Conservation (phyloP, 2,329 filamentous ascomycete genomes). For the Diaporthe sp. region DNA sequence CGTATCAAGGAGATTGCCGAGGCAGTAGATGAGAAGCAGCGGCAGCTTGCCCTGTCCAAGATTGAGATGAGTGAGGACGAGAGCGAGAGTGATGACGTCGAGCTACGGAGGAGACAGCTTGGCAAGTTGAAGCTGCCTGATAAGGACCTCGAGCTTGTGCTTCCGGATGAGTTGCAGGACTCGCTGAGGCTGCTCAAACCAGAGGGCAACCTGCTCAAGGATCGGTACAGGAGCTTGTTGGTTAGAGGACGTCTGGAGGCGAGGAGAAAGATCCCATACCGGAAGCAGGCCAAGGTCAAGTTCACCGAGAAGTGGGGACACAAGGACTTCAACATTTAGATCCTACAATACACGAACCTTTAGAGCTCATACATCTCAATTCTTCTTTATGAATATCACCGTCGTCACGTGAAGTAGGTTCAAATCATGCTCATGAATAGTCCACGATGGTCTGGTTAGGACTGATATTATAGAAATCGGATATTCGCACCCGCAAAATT, state of each 20-base stretch:
- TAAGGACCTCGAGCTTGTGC: conserved; percentile 82
- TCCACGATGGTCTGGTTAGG: not conserved
- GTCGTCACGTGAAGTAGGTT: not conserved
- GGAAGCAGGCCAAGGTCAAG: conserved; percentile 84
- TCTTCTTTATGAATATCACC: not conserved
- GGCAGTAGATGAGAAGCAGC: conserved; percentile 71
- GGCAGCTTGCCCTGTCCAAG: conserved; percentile 57
- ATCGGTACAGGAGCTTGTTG: conserved; percentile 90
- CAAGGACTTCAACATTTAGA: conserved; percentile 84
- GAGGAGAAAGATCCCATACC: conserved; percentile 81
- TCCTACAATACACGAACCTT: not conserved
- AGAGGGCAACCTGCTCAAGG: conserved; percentile 94
- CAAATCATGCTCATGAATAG: not conserved
- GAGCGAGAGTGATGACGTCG: conserved; percentile 70
- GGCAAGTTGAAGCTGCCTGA: conserved; percentile 82
- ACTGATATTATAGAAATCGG: too few species aligned
- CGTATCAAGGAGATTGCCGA: conserved; percentile 78
- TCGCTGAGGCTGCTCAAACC: conserved; percentile 87
- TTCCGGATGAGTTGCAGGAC: conserved; percentile 87
- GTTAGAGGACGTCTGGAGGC: conserved; percentile 91
- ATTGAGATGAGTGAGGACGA: conserved; percentile 61
- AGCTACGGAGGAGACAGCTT: conserved; percentile 78
- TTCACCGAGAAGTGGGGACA: conserved; percentile 96
- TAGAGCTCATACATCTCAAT: not conserved
- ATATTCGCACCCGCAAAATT: too few species aligned